Evolutionary conservation across 345 rosid species (phyloP).

Genomic region (Erodium maritimum): DNA sequence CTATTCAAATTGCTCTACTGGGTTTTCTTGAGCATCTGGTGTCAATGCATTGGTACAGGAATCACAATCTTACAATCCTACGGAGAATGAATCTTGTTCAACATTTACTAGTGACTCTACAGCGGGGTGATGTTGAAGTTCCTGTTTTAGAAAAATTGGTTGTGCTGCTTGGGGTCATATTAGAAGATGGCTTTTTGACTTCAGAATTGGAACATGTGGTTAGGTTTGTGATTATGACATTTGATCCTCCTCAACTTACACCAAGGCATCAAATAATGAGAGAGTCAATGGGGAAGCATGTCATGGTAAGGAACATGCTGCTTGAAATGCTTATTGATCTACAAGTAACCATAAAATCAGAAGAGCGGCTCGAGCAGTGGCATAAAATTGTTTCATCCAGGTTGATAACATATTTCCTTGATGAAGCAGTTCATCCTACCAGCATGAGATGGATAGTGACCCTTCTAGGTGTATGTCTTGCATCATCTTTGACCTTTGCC

Average conservation of each 20-base stretch:
- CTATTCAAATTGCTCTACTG: slow-evolving; percentile 86
- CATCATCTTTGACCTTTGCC: slow-evolving; percentile 88
- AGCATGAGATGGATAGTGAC: slow-evolving; percentile 99
- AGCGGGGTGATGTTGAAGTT: slow-evolving; percentile 98
- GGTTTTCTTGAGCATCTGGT: slow-evolving; percentile 97
- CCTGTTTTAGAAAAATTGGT: slow-evolving; percentile 94
- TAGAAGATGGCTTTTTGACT: slow-evolving; percentile 92
- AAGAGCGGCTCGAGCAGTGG: slow-evolving; percentile 96
- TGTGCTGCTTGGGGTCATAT: slow-evolving; percentile 89
- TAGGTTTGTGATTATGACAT: slow-evolving; percentile 93
- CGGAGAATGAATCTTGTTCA: slow-evolving; percentile 94
- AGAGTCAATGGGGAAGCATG: slow-evolving; percentile 94
- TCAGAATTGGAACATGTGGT: slow-evolving; percentile 97
- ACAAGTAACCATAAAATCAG: slow-evolving; percentile 90
- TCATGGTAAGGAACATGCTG: slow-evolving; percentile 96
- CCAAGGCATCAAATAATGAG: slow-evolving; percentile 55
- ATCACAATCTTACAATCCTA: slow-evolving; percentile 89
- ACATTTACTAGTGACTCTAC: slow-evolving; percentile 88
- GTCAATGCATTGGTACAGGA: slow-evolving; percentile 99
- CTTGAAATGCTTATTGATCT: slow-evolving; percentile 98
- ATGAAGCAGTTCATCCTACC: slow-evolving; percentile 99
- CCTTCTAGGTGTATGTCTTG: slow-evolving; percentile 87
- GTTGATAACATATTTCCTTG: slow-evolving; percentile 89
- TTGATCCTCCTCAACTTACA: slow-evolving; percentile 88
- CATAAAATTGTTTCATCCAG: slow-evolving; percentile 97